Evolutionary conservation across 768 basidiomycete species (phyloP).

Genomic region (Leccinum imitatum): DNA sequence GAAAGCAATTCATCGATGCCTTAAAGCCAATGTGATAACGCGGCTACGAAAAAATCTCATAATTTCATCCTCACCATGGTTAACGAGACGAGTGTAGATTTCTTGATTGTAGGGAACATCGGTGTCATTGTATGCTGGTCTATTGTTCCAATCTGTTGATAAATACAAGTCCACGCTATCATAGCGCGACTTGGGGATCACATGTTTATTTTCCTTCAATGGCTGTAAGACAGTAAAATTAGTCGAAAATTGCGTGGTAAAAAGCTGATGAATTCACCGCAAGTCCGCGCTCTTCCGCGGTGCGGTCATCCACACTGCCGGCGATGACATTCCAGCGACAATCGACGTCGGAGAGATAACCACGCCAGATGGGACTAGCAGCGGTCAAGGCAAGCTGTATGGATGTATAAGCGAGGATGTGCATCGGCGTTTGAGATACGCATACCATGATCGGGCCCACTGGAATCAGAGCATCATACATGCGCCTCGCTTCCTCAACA

Average conservation of each 20-base stretch:
- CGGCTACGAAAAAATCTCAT: background rate
- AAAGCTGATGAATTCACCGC: slow-evolving; percentile 47
- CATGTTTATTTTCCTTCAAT: slow-evolving; percentile 66
- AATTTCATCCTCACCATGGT: slow-evolving; percentile 56
- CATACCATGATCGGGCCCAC: slow-evolving; percentile 92
- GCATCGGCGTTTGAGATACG: background rate
- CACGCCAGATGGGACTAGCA: slow-evolving; percentile 92
- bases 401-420: slow-evolving; percentile 5
- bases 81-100: slow-evolving; percentile 69
- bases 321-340: slow-evolving; percentile 99
- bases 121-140: slow-evolving; percentile 93
- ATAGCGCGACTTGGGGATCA: slow-evolving; percentile 95
- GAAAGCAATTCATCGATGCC: slow-evolving; percentile 86
- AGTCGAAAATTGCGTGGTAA: slow-evolving; percentile 5
- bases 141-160: slow-evolving; percentile 81
- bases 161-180: slow-evolving; percentile 95
- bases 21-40: slow-evolving; percentile 29
- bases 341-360: slow-evolving; percentile 94
- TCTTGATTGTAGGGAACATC: slow-evolving; percentile 72
- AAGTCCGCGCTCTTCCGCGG: slow-evolving; percentile 88
- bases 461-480: slow-evolving; percentile 96
- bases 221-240: slow-evolving; percentile 50
- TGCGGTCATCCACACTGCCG: slow-evolving; percentile 97
- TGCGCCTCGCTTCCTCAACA: slow-evolving; percentile 83
- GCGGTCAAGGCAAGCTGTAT: slow-evolving; percentile 87